Percentiles rank a stretch among this genome's conserved stretches.
phyloP scores from a whole-genome alignment of 305 asterid genomes.

The Fraxinus sp. region DNA sequence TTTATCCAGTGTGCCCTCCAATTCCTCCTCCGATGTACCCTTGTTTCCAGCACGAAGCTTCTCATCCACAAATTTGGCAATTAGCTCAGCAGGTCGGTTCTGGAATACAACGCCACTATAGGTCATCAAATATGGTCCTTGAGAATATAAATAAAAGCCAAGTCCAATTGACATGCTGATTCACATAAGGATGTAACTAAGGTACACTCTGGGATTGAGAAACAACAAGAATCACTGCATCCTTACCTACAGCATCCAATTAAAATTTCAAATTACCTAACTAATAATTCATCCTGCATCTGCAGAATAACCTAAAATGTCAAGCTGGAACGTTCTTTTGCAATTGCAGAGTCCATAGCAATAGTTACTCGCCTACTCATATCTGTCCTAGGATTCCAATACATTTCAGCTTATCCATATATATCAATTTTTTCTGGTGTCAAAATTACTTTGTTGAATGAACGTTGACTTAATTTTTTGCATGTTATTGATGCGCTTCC shows the following conservation, averaged over 20 bases:
- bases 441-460: no score
- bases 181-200: background rate
- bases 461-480: background rate
- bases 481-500: background rate
- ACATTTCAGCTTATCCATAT: background rate
- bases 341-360: background rate
- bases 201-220: background rate
- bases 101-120: conserved; percentile 1
- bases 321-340: background rate
- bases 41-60: conserved; percentile 54
- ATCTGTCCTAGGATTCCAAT: background rate
- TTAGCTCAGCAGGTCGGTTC: conserved; percentile 89
- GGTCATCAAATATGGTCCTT: background rate
- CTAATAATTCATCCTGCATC: background rate
- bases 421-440: no score
- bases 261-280: background rate
- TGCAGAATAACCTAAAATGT: background rate
- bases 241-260: background rate
- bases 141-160: no score
- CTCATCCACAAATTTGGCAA: conserved; percentile 68
- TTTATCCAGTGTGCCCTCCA: conserved; percentile 50
- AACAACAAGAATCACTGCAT: background rate
- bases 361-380: background rate
- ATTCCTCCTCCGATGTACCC: conserved; percentile 62
- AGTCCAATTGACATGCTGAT: background rate